phyloP scores from a whole-genome alignment of 495 filamentous ascomycete genomes.

The Massariosphaeria phaeospora region DNA sequence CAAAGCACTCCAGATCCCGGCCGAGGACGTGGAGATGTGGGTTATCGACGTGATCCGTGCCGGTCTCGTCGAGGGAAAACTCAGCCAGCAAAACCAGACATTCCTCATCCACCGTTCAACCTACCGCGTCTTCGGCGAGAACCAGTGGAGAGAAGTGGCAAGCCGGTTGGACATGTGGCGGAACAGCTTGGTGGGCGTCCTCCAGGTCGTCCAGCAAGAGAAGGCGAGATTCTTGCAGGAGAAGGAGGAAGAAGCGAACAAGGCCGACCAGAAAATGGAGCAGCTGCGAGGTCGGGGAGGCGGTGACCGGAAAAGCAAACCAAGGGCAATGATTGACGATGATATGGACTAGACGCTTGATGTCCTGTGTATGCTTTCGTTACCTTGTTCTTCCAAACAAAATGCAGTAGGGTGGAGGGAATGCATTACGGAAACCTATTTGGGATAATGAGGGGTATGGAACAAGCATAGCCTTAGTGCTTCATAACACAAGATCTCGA shows the following conservation, averaged over 20 bases:
- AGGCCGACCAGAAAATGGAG: constrained; percentile 53
- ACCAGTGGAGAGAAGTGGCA: constrained; percentile 95
- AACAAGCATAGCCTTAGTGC: not conserved
- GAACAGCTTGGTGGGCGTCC: constrained; percentile 65
- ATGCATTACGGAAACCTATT: not conserved
- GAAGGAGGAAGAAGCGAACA: constrained; percentile 56
- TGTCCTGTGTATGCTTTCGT: not conserved
- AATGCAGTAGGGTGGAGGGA: constrained; percentile 1
- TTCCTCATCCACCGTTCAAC: constrained; percentile 93
- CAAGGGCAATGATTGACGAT: constrained; percentile 22
- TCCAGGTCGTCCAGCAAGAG: constrained; percentile 68
- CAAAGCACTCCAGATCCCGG: constrained; percentile 71
- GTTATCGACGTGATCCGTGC: constrained; percentile 96
- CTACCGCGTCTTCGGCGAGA: constrained; percentile 93
- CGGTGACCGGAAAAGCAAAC: constrained; percentile 5
- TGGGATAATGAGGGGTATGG: constrained; percentile 1
- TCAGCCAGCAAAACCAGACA: constrained; percentile 81
- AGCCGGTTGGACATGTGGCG: constrained; percentile 86
- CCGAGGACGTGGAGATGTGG: constrained; percentile 91
- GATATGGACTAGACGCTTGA: constrained; percentile 24
- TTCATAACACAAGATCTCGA: not conserved
- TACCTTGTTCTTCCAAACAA: not conserved
- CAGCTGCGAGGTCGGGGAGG: constrained; percentile 41
- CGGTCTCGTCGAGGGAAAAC: constrained; percentile 87
- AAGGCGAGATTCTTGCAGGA: constrained; percentile 60